These are phyloP conservation scores for Neostapfia colusana DNA, from an alignment of 176 grass and related monocot species.

Conservation along the genomic window DNA sequence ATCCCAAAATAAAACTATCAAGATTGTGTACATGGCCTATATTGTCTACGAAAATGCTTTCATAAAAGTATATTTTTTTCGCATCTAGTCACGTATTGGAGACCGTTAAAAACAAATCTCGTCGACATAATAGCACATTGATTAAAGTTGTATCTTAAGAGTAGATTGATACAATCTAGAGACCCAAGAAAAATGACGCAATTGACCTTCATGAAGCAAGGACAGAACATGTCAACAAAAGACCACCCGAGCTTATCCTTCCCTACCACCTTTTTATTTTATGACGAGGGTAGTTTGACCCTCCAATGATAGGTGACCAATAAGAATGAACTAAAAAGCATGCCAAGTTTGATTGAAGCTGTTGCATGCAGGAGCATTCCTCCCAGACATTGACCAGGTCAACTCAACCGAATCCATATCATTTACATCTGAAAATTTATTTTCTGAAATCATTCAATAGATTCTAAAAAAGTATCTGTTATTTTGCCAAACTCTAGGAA, in stretches of 20 bases:
- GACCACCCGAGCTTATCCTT: neutral
- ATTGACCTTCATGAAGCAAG: slow-evolving; percentile 6
- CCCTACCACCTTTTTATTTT: neutral
- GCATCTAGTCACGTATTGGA: no score
- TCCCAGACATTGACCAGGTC: neutral
- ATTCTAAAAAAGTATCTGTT: neutral
- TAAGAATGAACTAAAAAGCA: slow-evolving; percentile 7
- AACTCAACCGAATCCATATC: neutral
- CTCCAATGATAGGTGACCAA: neutral
- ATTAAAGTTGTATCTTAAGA: neutral
- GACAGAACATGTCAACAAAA: slow-evolving; percentile 13
- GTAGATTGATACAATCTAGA: neutral
- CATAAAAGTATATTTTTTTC: neutral
- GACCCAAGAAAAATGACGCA: neutral
- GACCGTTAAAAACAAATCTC: no score
- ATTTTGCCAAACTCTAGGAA: neutral
- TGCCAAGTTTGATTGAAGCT: slow-evolving; percentile 21
- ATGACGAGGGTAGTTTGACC: neutral
- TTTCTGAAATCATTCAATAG: neutral
- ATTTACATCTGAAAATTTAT: neutral
- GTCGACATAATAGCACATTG: no score
- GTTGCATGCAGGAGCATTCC: neutral
- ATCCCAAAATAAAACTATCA: neutral
- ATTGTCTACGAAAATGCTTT: neutral
- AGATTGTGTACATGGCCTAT: neutral